A percentile compares a stretch with the other conserved stretches of the same genome.
Conservation (phyloP, 352 stramenopile species). For the Pythium dissimile region DNA sequence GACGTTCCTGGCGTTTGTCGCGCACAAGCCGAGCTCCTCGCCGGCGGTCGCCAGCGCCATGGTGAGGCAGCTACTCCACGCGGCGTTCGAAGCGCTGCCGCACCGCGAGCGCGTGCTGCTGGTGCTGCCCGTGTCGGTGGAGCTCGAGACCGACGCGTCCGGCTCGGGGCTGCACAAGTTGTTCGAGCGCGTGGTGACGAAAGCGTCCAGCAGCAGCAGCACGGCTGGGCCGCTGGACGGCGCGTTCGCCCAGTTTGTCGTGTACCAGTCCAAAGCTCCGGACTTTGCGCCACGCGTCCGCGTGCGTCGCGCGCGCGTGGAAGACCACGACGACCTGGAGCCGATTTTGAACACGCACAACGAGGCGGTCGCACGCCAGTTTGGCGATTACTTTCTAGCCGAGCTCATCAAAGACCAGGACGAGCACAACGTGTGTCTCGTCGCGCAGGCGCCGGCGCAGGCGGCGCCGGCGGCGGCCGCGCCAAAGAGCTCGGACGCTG, state of each 20-base stretch:
- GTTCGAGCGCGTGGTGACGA: slow-evolving; percentile 30
- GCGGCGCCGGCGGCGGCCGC: too few species aligned
- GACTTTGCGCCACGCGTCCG: slow-evolving; percentile 43
- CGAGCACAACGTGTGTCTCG: slow-evolving; percentile 77
- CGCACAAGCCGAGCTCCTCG: slow-evolving; percentile 26
- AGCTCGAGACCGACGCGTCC: slow-evolving; percentile 45
- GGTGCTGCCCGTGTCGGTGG: slow-evolving; percentile 42
- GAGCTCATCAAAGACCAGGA: slow-evolving; percentile 90
- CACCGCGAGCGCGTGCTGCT: slow-evolving; percentile 42
- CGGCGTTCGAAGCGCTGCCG: slow-evolving; percentile 40
- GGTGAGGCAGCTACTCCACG: slow-evolving; percentile 53
- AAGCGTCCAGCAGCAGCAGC: background rate
- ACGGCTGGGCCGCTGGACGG: slow-evolving; percentile 11
- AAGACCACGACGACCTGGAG: slow-evolving; percentile 81
- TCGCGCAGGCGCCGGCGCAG: slow-evolving; percentile 46
- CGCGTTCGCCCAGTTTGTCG: slow-evolving; percentile 35
- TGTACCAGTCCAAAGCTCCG: slow-evolving; percentile 41
- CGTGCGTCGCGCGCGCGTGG: slow-evolving; percentile 63
- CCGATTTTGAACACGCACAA: slow-evolving; percentile 63
- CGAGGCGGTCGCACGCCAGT: slow-evolving; percentile 58
- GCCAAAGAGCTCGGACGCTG: slow-evolving; percentile 24
- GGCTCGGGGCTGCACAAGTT: slow-evolving; percentile 52
- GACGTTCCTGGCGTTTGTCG: slow-evolving; percentile 57
- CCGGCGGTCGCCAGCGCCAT: slow-evolving; percentile 23
- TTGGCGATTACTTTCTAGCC: slow-evolving; percentile 92